Evolutionary conservation across 2,329 filamentous ascomycete species (phyloP), one percentile per base, ranked within the genome.

Genomic region (Claviceps sp.): DNA sequence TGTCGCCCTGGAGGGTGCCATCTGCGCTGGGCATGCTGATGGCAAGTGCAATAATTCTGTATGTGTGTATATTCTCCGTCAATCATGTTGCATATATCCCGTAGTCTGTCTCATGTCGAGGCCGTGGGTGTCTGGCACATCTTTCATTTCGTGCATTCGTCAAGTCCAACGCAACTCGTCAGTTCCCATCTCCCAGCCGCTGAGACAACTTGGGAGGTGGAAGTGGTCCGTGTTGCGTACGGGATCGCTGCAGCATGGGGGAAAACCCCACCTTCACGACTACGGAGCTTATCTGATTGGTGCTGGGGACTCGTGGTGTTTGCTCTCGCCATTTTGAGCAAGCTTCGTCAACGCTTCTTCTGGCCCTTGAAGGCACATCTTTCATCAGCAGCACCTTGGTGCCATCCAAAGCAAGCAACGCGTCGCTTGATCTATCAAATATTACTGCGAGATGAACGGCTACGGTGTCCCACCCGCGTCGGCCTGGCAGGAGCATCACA

Each of bases 401-500:
- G 18, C 16, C 6, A 22, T 37, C 5, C 43, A n/a, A 34, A 11
- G 11, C 18, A 37, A 34, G 14, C 2, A 22, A 43, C 30, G 30
- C 30, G 30, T 34, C 30, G 30, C 30, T 34, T 11, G 26, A 18
- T 41, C 38, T 41, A 16, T 22, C 13, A 22, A 44, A 18, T 44
- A 14, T 22, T 47, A 48, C 51, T 54, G 53, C 58, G 55, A 51
- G 55, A 86, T 86, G 80, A 85, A 79, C 65, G 78, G 76, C 55
- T 72, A 65, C 57, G 71, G 71, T 60, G 71, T 76, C 63, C 71
- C 74, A 56, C 52, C 56, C 38, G 72, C 76, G 50, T 68, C 74
- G 52, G 65, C 78, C 44, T 96, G 90, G 90, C 83, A 87, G 67
- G 86, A 93, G 67, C 84, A 87, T 59, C 84, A 82, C 60, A 87